Base-by-base conservation (phyloP, 805 yeast species). In the Ogataea sp. region DNA sequence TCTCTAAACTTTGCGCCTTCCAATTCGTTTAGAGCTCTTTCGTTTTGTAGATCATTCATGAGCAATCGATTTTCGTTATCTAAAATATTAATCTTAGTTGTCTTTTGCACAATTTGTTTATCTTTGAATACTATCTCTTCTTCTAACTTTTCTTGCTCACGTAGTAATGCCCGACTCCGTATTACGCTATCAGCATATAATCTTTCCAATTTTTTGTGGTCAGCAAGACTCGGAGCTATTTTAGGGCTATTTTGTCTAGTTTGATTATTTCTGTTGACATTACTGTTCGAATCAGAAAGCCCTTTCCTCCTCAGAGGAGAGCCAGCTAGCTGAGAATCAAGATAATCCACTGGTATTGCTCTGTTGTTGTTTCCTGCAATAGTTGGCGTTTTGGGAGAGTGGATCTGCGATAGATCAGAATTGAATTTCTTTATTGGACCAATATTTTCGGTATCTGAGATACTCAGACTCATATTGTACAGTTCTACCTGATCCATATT, bases 141-240 rank as follows among this genome's bases (percentile, higher is more conserved):
- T 37, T 64, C 67, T 11, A 62, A 44, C 35, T 56, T 49, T 40
- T 65, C 69, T 39, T 55, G 53, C 32, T 65, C 68, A n/a, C 52
- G 51, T 13, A 51, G 45, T 3, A 59, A 44, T 18, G 54, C 53
- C 35, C 60, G 59, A 16, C 55, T 53, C 10, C 51, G 46, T 11
- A 59, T 47, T 28, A 54, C 40, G 2, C 56, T 41, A 43, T 60
- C 63, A 13, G 61, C 60, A 29, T 49, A 51, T 25, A 44, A 42
- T 36, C 64, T 44, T 40, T 61, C 62, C 16, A 57, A 39, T 28
- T 42, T 45, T 28, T 44, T 49, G 39, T 50, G 48, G n/a, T 55
- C 55, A 20, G 30, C 42, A 20, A 24, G 3, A 18, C 33, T 17
- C 4, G 33, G 33, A 17, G 7, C 21, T 30, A 6, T 8, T 17